Evolutionary conservation across 495 filamentous ascomycete genomes (phyloP), one percentile per base, ranked within the genome.

Genomic region (Aspergillus heteromorphus): DNA sequence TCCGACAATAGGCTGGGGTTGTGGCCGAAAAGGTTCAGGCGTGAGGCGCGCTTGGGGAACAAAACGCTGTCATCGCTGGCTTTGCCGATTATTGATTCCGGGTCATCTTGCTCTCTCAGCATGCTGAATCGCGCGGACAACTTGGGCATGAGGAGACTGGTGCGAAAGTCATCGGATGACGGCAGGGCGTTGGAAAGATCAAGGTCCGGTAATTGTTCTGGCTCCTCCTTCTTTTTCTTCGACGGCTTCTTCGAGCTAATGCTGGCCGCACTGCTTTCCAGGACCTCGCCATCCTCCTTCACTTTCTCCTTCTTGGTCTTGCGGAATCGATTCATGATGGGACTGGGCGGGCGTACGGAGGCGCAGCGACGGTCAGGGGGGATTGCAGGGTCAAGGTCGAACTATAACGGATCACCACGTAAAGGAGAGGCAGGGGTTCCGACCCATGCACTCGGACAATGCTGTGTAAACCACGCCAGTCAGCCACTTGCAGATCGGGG

Each of bases 61-160:
- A 97, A 67, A 19, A 97, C 91, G 55, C 90, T 95, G 63, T 97
- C 91, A 57, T 97, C 92, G 65, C 88, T 95, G 18, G 92, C 91
- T 68, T 96, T 96, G 40, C 92, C 93, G 27, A 96, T 77, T 65
- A 87, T 87, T 0, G 89, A 90, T 45, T 74, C 83, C 4, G 91
- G 91, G 61, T 97, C 91, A 62, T 96, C 91, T 65, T 96, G 92
- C 67, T 96, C 91, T 61, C 89, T 74, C 16, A 99, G 69, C 88
- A 99, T 97, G 57, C 92, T 97, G 67, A 99, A 99, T 2, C 93
- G 83, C 16, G 93, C 89, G 0, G 92, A 96, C 3, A 99, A 77
- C 45, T 92, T 93, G 6, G 91, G 88, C 93, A 99, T 96, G 20
- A 99, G 70, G 42, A 97, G 69, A 73, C 95, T 97, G 6, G 93